These are phyloP conservation scores for Vaucheria bursata DNA, from an alignment of 352 stramenopile species.

Conservation along the genomic window DNA sequence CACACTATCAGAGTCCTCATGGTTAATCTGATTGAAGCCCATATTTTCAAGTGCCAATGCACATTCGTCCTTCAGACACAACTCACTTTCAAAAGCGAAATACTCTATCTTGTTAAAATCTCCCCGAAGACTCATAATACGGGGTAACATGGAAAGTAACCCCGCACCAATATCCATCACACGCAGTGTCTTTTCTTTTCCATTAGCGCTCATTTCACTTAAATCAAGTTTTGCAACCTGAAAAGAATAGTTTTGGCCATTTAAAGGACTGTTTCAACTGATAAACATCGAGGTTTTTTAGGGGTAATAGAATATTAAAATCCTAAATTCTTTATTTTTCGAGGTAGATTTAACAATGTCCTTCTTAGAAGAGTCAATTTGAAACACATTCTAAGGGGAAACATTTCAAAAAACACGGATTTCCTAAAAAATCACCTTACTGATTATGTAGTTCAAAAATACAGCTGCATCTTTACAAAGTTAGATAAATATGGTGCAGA, in stretches of 20 bases:
- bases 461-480: too few species aligned
- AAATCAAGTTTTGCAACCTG: neutral
- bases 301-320: neutral
- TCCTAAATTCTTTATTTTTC: neutral
- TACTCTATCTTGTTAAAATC: neutral
- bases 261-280: neutral
- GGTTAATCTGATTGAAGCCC: neutral
- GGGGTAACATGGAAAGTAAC: conserved; percentile 11
- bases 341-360: neutral
- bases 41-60: neutral
- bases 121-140: neutral
- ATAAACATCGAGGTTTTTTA: neutral
- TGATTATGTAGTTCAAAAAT: too few species aligned
- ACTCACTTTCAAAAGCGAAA: conserved; percentile 9
- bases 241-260: neutral
- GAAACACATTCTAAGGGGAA: too few species aligned
- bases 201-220: neutral
- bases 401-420: too few species aligned
- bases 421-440: too few species aligned
- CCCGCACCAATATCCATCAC: conserved; percentile 17
- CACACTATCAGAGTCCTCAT: neutral
- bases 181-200: neutral
- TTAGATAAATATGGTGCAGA: too few species aligned
- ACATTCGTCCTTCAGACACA: neutral
- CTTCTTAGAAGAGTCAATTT: neutral